Evolutionary conservation across 2,329 filamentous ascomycete species (phyloP).

Genomic region (Dactylellina haptotyla): DNA sequence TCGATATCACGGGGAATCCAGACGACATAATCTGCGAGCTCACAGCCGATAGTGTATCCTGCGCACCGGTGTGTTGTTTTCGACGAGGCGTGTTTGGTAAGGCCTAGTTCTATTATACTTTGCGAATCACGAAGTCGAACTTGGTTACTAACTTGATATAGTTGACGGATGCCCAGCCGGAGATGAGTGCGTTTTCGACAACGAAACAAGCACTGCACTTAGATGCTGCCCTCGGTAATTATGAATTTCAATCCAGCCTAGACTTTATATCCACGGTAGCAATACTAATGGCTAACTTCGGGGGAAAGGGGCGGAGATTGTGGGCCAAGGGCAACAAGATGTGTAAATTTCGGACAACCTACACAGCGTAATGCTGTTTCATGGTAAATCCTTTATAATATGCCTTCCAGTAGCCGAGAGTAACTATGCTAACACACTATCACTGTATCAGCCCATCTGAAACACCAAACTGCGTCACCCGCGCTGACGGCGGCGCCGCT

Average conservation of each 20-base stretch:
- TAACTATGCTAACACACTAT: neutral
- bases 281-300: too few species aligned
- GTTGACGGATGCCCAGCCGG: conserved; percentile 47
- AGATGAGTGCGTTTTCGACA: conserved; percentile 29
- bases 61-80: conserved; percentile 39
- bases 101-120: neutral
- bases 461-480: conserved; percentile 35
- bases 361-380: neutral
- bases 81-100: conserved; percentile 21
- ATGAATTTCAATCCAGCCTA: neutral
- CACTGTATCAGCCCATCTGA: conserved; percentile 18
- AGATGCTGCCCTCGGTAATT: conserved; percentile 44
- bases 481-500: conserved; percentile 22
- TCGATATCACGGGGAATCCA: conserved; percentile 27
- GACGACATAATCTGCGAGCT: conserved; percentile 40
- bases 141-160: neutral
- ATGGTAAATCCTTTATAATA: conserved; percentile 7
- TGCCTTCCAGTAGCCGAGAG: neutral
- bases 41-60: conserved; percentile 17
- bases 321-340: conserved; percentile 30
- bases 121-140: neutral
- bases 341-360: conserved; percentile 20
- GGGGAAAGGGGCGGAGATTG: conserved; percentile 12
- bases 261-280: neutral
- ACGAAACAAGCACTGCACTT: neutral